Evolutionary conservation across 371 early-diverging fungal genomes (phyloP), one percentile per base, ranked within the genome.

Genomic region (Mortierella sp.): DNA sequence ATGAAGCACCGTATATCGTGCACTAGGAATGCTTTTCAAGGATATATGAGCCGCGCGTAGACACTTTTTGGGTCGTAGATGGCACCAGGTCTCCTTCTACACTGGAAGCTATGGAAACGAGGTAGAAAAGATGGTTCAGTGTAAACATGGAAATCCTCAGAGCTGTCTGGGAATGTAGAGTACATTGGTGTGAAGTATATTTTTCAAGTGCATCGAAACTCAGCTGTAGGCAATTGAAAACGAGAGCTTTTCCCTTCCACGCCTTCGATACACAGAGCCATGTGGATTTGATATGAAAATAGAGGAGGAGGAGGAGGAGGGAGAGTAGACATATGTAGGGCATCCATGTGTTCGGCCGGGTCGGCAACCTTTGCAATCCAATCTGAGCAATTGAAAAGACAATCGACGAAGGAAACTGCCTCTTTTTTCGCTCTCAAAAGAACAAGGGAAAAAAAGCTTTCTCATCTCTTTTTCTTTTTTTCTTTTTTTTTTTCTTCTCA

Each of bases 341-440:
- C 10, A 38, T 24, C 68, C 68, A 68, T 68, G 68, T 68, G 68
- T 42, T 63, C 68, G 16, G 11, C 34, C 68, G 68, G 68, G 44
- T 38, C 68, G 68, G 68, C 24, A 31, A 31, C 16, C 38, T 19
- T 34, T 14, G 24, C 68, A 42, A 68, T 24, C 42, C 68, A 13
- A 14, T 13, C 34, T 34, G 34, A 38, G 21, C 68, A 24, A 68
- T 42, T 68, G 68, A 68, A 7, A 9, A 24, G 19, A 13, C 50
- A 50, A 13, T 50, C 50, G 14, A 14, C 42, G 34, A 38, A 14
- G 3, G 34, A 38, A 10, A 9, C 48, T 16, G 48, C 71, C 71
- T 60, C 60, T 31, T 34, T 34, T 54, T 26, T 38, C 10, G 74
- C 48, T 74, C 45, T 58, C 31, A 26, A 9, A 4, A 58, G 26